Evolutionary conservation across 257 asterid species (phyloP).

Genomic region (Jaltomata sinuosa): DNA sequence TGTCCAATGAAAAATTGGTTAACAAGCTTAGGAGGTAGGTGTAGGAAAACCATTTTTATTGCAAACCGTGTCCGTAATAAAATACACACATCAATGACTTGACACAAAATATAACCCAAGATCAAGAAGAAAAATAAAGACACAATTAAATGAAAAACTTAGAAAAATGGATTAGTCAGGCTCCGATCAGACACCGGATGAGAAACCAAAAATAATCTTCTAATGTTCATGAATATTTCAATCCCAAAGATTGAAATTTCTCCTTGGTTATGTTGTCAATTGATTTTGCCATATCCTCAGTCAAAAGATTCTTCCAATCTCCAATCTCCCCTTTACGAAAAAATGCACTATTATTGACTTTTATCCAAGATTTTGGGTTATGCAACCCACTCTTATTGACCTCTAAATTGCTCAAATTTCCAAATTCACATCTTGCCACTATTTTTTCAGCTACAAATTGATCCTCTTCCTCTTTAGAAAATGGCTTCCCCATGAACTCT

Average conservation of each 20-base stretch:
- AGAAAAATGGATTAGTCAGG: no score
- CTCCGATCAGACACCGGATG: no score
- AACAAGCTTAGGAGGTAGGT: background rate
- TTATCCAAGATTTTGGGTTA: background rate
- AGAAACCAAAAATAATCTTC: no score
- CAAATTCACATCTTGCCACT: no score
- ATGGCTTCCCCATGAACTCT: background rate
- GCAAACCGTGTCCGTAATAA: background rate
- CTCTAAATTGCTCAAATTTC: no score
- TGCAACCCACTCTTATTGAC: background rate
- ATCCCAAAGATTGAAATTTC: background rate
- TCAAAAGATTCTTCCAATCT: background rate
- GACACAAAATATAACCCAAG: background rate
- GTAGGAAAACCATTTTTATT: background rate
- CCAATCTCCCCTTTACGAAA: background rate
- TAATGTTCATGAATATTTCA: background rate
- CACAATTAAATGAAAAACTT: no score
- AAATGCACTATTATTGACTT: background rate
- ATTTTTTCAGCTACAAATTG: background rate
- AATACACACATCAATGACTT: background rate
- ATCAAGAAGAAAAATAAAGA: background rate
- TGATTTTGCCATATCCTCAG: background rate
- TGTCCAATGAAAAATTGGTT: no score
- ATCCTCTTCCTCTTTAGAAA: background rate
- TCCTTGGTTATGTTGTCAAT: background rate